Evolutionary conservation across 164 flowering plant species (phyloP).

Genomic region (Litsea cubeba): DNA sequence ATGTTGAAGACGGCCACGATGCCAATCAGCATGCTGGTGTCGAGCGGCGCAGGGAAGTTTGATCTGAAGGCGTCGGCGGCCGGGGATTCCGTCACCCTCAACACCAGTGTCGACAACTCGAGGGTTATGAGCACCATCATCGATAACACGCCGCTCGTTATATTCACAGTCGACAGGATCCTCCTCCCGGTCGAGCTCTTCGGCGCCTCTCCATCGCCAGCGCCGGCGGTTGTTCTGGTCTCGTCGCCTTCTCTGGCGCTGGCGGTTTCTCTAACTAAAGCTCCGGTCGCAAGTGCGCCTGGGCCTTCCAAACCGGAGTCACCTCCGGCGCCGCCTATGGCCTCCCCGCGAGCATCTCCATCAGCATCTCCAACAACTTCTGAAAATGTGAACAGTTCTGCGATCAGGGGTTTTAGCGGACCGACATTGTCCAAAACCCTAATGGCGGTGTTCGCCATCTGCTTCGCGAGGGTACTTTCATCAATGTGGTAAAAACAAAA

Average conservation of each 20-base stretch:
- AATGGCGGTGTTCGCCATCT: conserved; percentile 19
- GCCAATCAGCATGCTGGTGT: conserved; percentile 58
- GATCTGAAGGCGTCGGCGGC: conserved; percentile 36
- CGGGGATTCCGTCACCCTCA: conserved; percentile 65
- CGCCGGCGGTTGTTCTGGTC: conserved; percentile 53
- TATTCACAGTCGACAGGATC: conserved; percentile 64
- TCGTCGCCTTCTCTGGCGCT: conserved; percentile 41
- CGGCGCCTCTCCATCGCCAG: conserved; percentile 60
- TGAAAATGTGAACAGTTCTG: not conserved
- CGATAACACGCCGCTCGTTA: conserved; percentile 63
- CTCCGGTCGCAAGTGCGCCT: conserved; percentile 43
- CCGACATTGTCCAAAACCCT: conserved; percentile 15
- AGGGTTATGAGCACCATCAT: conserved; percentile 56
- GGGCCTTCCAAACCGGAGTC: conserved; percentile 17
- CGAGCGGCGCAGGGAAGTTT: conserved; percentile 69
- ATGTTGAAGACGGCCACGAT: conserved; percentile 49
- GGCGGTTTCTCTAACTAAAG: conserved; percentile 24
- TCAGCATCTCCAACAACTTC: conserved; percentile 18
- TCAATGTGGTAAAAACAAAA: conserved; percentile 26
- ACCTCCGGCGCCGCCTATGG: conserved; percentile 13
- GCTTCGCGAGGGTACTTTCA: conserved; percentile 19
- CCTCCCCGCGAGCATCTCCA: conserved; percentile 30
- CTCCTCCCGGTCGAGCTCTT: conserved; percentile 77
- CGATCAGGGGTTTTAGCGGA: conserved; percentile 21
- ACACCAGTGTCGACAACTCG: conserved; percentile 69